Conservation (phyloP, 352 stramenopile genomes). For the Phytopythium sindhum region DNA sequence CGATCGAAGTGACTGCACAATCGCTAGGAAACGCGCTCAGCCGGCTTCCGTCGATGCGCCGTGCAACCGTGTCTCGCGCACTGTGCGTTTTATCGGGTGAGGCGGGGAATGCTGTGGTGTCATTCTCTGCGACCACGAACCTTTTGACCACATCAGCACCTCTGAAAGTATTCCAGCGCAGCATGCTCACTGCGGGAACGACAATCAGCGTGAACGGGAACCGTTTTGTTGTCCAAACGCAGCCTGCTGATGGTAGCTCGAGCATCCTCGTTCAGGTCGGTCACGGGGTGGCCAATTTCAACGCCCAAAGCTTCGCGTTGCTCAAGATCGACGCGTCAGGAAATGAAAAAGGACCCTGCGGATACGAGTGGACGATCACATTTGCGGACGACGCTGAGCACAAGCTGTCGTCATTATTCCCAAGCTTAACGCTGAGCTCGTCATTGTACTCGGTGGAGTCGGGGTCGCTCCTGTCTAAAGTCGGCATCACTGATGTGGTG, state of each 20-base stretch:
- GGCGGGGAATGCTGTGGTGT: constrained; percentile 26
- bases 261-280: constrained; percentile 42
- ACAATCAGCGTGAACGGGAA: constrained; percentile 28
- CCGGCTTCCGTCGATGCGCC: constrained; percentile 42
- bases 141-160: constrained; percentile 31
- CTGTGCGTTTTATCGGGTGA: constrained; percentile 48
- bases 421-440: constrained; percentile 50
- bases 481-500: constrained; percentile 23
- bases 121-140: constrained; percentile 32
- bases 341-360: constrained; percentile 31
- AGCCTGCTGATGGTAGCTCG: constrained; percentile 31
- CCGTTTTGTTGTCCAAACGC: constrained; percentile 38
- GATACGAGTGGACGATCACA: constrained; percentile 69
- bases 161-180: constrained; percentile 29
- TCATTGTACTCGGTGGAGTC: constrained; percentile 43
- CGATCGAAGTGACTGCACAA: constrained; percentile 44
- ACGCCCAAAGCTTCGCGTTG: constrained; percentile 16
- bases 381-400: constrained; percentile 41
- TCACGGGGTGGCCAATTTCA: constrained; percentile 27
- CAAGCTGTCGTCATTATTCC: constrained; percentile 16
- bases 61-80: constrained; percentile 39
- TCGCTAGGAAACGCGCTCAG: constrained; percentile 32
- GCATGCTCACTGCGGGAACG: constrained; percentile 32
- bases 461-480: constrained; percentile 14
- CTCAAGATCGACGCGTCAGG: constrained; percentile 43